Base-by-base conservation (phyloP, 2,329 filamentous ascomycete species). In the Cryoendolithus antarcticus region DNA sequence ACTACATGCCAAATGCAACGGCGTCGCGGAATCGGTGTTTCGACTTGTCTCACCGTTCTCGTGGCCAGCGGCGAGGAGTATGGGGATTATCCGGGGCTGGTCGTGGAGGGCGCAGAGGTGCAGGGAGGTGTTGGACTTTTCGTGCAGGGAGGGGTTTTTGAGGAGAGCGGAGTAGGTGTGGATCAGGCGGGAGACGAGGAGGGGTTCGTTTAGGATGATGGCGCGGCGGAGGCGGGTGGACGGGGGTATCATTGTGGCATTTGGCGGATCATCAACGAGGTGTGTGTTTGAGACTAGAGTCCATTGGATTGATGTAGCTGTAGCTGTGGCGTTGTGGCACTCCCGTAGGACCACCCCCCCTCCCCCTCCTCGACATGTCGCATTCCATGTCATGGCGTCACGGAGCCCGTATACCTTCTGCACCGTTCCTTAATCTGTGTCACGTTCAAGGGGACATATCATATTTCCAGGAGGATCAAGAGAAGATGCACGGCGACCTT, bases 41-140 rank as follows among this genome's bases (percentile, higher is more conserved):
- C 86, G 71, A 8, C 80, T 81, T 27, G 86, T 76, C 36, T 77
- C 76, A 34, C 70, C 71, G n/a, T 67, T 58, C 59, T 93, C 85
- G 58, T 93, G 86, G 41, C 81, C 82, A 4, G 75, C 69, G n/a
- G 72, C 66, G 45, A 93, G 69, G 21, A 94, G 75, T 39, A 78
- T 71, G 49, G 66, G 62, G 56, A 75, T 80, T 50, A 91, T 80
- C 34, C 77, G 65, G 6, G 75, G 66, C 55, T 80, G 74, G 38
- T 85, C 86, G 41, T 86, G 69, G 6, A 74, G 75, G 8, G 82
- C 82, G 32, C 86, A 83, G 2, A 93, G 71, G 59, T 93, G 86
- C 30, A 94, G 71, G 47, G 77, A 86, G 2, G 85, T 89, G 64
- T 93, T 91, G 58, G 81, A 82, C 48, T 84, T 77, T 45, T 77